phyloP scores from a whole-genome alignment of 805 yeast genomes.

The Sugiyamaella boreocaroliniensis region DNA sequence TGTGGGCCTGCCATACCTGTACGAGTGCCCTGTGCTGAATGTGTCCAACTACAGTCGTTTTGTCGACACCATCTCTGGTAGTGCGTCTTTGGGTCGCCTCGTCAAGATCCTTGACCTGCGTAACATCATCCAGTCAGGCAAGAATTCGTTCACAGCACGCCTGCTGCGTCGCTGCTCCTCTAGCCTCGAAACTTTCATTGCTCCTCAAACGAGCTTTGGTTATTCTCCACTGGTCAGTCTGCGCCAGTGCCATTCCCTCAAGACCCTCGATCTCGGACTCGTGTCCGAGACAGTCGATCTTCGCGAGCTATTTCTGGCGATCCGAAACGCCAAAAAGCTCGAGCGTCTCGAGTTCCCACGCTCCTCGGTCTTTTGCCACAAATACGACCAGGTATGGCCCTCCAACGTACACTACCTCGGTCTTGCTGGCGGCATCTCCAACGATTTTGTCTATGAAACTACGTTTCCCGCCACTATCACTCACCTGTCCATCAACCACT shows the following conservation, averaged over 20 bases:
- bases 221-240: conserved; percentile 80
- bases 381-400: conserved; percentile 67
- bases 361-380: conserved; percentile 64
- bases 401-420: conserved; percentile 61
- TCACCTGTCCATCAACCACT: conserved; percentile 73
- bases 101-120: conserved; percentile 69
- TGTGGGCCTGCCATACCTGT: conserved; percentile 57
- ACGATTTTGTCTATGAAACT: conserved; percentile 64
- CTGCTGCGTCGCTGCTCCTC: conserved; percentile 69
- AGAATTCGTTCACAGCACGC: conserved; percentile 82
- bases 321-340: conserved; percentile 52
- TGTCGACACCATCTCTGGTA: conserved; percentile 56
- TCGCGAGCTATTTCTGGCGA: conserved; percentile 69
- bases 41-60: conserved; percentile 66
- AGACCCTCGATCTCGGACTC: conserved; percentile 66
- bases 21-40: conserved; percentile 53
- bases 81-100: conserved; percentile 46
- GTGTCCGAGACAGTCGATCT: conserved; percentile 89
- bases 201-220: conserved; percentile 95
- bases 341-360: conserved; percentile 83
- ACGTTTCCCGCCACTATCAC: conserved; percentile 68
- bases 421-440: conserved; percentile 83
- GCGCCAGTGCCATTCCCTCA: conserved; percentile 57
- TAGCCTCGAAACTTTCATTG: conserved; percentile 61
- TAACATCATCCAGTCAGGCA: conserved; percentile 80